Evolutionary conservation across 352 stramenopile species (phyloP), one percentile per base, ranked within the genome.

Genomic region (Phytophthora cryptogea): DNA sequence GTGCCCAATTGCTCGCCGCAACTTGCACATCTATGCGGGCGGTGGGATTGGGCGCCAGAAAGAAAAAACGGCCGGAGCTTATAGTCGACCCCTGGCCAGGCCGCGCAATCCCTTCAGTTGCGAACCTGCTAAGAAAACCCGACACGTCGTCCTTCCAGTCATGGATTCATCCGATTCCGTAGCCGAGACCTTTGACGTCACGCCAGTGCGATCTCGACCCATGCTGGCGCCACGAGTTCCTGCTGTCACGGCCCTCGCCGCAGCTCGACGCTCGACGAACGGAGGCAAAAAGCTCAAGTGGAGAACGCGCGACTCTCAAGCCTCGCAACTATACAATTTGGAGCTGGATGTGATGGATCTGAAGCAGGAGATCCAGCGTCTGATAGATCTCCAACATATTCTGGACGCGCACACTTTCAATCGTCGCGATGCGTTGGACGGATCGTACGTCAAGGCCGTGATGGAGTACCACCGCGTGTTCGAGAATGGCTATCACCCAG

Each of bases 381-480:
- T 86, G n/a, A 13, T 17, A 0, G 63, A 78, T 41, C 72, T 72
- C 54, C 54, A 63, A 4, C 47, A 64, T 2, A 14, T 86, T 30
- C 60, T 86, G 5, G 46, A 63, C 7, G 43, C 62, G 5, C 62
- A 69, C 3, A 46, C 32, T 20, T 58, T 88, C 26, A 83, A 83
- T 44, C 68, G 69, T 16, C 67, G 59, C 8, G 71, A 86, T 42
- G 63, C 76, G 7, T 11, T 58, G 17, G 76, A 83, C 47, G 78
- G 75, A 1, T 78, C 71, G 30, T 86, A 73, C 51, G 63, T 77
- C 32, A 78, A 79, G 40, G 59, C 58, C 1, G 69, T 90, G 27
- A 57, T 63, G 40, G 78, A 88, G 48, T 90, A 90, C 39, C 76
- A 82, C 54, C 70, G 59, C 4, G 67, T 90, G 27, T 88, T 88